Base-by-base conservation (phyloP, 2,329 filamentous ascomycete genomes). In the Chaetomium sp. region DNA sequence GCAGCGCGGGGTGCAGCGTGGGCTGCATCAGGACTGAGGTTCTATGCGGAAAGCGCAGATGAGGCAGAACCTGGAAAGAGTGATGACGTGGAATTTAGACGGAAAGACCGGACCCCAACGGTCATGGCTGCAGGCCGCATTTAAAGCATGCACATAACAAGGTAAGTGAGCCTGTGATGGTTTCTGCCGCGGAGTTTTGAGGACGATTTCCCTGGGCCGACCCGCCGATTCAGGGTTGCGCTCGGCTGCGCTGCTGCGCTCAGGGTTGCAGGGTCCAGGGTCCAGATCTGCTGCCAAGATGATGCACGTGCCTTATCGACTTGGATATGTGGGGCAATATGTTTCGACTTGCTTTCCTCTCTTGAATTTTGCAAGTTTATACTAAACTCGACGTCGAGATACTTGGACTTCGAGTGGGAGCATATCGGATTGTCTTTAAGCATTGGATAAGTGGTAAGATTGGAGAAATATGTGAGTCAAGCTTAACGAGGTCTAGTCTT, bases 131-230 rank as follows among this genome's bases (percentile, higher is more conserved):
- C 46, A 14, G 38, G 50, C 35, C 46, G 50, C 51, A 55, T 59
- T 56, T 14, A 47, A 42, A 43, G 54, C 11, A 42, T 33, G 48
- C 38, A 53, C 57, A 53, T 61, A 57, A 46, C 9, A 35, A 43
- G 47, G 60, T 51, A 57, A 54, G 19, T 27, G 19, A 60, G 63
- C 56, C 70, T 71, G 74, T 77, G 74, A 76, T 74, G 68, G 69
- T 73, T 74, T 74, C 71, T 77, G 71, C 74, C 36, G 73, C 72
- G 75, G 66, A 77, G 67, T 71, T 76, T 74, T 74, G 69, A 67
- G 74, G 70, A 70, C 63, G 62, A 34, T 34, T 33, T 33, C 35
- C 35, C 14, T 19, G 34, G 45, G 43, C 34, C 14, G 14, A 3
- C 40, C 12, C 6, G 40, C 40, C 11, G 14, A 14, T 9, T 12